Evolutionary conservation across 257 asterid genomes (phyloP).

Genomic region (Capsicum baccatum): DNA sequence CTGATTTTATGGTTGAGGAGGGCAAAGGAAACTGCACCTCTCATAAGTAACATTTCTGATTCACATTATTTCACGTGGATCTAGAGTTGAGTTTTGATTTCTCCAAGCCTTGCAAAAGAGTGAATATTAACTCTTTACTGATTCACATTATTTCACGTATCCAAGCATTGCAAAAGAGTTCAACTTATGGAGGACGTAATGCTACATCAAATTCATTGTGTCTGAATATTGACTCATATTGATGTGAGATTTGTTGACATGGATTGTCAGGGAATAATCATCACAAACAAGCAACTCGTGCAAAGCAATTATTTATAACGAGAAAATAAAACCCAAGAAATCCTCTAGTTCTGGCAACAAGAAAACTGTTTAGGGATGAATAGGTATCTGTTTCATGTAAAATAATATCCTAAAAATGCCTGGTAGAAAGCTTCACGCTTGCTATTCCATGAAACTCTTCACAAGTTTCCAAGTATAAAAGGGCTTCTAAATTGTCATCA

Average conservation of each 20-base stretch:
- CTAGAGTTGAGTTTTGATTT: slow-evolving; percentile 22
- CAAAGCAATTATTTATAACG: neutral
- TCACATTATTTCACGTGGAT: slow-evolving; percentile 1
- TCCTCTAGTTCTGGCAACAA: neutral
- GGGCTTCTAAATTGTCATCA: slow-evolving; percentile 9
- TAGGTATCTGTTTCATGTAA: neutral
- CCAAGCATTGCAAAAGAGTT: neutral
- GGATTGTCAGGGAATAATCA: slow-evolving; percentile 1
- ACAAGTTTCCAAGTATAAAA: neutral
- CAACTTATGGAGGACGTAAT: neutral
- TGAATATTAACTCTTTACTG: neutral
- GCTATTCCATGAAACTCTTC: neutral
- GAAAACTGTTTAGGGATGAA: neutral
- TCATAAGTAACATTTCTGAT: slow-evolving; percentile 4
- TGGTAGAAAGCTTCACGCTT: neutral
- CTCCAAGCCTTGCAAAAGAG: slow-evolving; percentile 9
- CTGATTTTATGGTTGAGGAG: neutral
- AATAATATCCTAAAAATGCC: neutral
- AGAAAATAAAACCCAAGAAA: neutral
- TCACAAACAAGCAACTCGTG: neutral
- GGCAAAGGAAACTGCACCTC: slow-evolving; percentile 12
- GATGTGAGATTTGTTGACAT: neutral
- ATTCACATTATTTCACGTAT: neutral
- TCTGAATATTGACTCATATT: neutral
- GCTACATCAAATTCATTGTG: neutral